phyloP scores from a whole-genome alignment of 352 stramenopile species.

The Pythium insidiosum region DNA sequence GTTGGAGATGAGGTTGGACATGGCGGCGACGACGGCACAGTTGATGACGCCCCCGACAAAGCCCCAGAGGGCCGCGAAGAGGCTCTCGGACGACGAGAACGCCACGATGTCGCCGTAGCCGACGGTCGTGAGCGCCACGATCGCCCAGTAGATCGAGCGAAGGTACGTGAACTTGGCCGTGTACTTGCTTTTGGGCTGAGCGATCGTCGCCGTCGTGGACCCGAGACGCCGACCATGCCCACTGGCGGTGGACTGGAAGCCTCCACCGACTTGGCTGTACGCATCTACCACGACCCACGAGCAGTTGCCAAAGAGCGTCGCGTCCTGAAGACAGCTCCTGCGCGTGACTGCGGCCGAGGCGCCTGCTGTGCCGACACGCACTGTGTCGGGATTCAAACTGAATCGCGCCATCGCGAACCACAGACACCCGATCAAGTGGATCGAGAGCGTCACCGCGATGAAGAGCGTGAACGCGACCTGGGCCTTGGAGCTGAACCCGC shows the following conservation, averaged over 20 bases:
- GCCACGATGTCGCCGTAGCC: constrained; percentile 72
- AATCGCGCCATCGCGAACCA: constrained; percentile 73
- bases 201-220: not conserved
- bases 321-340: constrained; percentile 32
- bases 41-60: constrained; percentile 71
- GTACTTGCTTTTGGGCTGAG: constrained; percentile 17
- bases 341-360: constrained; percentile 18
- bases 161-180: constrained; percentile 54
- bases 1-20: constrained; percentile 77
- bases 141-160: constrained; percentile 66
- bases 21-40: constrained; percentile 64
- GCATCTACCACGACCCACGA: constrained; percentile 68
- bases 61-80: constrained; percentile 57
- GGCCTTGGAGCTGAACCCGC: constrained; percentile 48
- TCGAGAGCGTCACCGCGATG: constrained; percentile 49
- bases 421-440: constrained; percentile 55
- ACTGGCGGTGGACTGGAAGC: constrained; percentile 25
- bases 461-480: constrained; percentile 47
- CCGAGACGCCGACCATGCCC: not conserved
- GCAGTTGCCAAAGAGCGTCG: constrained; percentile 45
- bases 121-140: constrained; percentile 67
- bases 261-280: constrained; percentile 47
- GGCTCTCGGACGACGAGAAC: constrained; percentile 60
- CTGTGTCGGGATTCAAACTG: constrained; percentile 24
- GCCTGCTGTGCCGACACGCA: constrained; percentile 9